Evolutionary conservation across 2,329 filamentous ascomycete species (phyloP), one percentile per base, ranked within the genome.

Genomic region (Fusarium anthophilum): DNA sequence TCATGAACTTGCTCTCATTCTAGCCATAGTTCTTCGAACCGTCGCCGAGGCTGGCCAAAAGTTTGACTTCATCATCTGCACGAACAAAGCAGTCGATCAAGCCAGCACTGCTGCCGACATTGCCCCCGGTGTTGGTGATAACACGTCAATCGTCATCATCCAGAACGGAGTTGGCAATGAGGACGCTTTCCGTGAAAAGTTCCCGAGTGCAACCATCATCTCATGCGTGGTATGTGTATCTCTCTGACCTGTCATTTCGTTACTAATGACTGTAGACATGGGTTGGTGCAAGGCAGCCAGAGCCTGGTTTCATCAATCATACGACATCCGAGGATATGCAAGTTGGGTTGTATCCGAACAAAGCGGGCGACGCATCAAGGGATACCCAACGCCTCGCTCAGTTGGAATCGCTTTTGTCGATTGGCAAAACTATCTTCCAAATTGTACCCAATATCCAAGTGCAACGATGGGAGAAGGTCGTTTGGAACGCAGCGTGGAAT

Each of bases 131-230:
- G 79, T 88, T 3, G 82, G 84, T 12, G 77, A 76, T 18, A 56
- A 60, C 26, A 91, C 89, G 0, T 84, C 86, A 0, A 87, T 91
- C 45, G 88, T 89, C 13, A 85, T 92, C 2, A 85, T 91, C 22
- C 90, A 92, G 69, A 91, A 91, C 73, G 90, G 90, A 1, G 87
- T 91, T 43, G 86, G 84, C 2, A 90, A 91, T 67, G 90, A 92
- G 76, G 84, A 87, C 15, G 86, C 88, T 22, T 90, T 90, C 58
- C 75, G 80, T 1, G 72, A 77, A 1, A 79, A 80, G 0, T 91
- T 88, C 70, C 88, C 88, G 0, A 61, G 77, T 1, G 87, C 86
- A 38, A 86, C 88, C 0, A 83, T 92, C 28, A 76, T 91, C 12
- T 89, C 87, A 47, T 87, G 86, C 44, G 88, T 91, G 65, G 87